Conservation (phyloP, 75 land plant species). For the Pseudotsuga menziesii region DNA sequence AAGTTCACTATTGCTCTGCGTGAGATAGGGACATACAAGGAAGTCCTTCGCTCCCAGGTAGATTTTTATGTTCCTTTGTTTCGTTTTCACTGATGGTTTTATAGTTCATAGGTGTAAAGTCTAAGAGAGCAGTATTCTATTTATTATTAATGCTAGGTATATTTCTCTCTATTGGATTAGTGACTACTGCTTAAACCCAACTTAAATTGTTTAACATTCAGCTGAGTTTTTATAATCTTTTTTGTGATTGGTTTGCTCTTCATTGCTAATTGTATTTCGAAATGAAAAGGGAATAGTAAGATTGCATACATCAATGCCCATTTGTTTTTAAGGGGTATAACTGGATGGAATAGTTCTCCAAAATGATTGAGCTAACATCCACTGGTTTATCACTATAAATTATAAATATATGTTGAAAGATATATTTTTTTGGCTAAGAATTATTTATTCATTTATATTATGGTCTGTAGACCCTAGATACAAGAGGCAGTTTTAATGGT, state of each 20-base stretch:
- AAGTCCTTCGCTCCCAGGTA: conserved; percentile 94
- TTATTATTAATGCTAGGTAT: background rate
- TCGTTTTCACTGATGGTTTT: background rate
- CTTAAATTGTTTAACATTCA: background rate
- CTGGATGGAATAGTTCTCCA: background rate
- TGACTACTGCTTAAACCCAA: background rate
- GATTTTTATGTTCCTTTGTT: conserved; percentile 6
- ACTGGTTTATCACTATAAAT: background rate
- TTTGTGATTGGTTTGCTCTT: background rate
- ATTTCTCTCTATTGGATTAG: background rate
- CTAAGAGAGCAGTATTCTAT: background rate
- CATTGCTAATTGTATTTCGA: background rate
- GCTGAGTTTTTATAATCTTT: background rate
- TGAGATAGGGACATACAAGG: conserved; percentile 93
- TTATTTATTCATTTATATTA: too few relatives aligned
- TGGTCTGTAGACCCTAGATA: too few relatives aligned
- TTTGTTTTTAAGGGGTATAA: background rate
- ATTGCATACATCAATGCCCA: background rate
- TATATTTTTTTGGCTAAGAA: too few relatives aligned
- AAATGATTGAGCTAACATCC: background rate
- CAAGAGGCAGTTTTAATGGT: too few relatives aligned
- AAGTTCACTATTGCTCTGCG: conserved; percentile 83
- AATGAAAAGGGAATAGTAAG: too few relatives aligned
- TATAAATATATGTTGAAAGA: background rate
- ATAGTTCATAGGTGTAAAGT: background rate